Base-by-base conservation (phyloP, 2,329 filamentous ascomycete species). In the Arthrobotrys sinensis region DNA sequence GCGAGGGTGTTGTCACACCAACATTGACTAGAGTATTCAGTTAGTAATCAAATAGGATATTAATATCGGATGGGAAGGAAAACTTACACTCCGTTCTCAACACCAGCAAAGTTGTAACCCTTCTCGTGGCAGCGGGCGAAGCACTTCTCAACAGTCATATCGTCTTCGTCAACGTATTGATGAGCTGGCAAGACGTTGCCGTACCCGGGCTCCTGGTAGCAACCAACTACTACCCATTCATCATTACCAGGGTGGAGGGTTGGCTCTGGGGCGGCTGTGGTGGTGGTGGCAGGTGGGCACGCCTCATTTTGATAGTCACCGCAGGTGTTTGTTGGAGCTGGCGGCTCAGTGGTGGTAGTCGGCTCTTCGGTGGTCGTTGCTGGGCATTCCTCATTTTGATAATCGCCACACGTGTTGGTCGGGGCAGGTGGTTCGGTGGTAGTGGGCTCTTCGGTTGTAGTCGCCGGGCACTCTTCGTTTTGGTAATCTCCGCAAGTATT, bases 21-120 rank as follows among this genome's bases (percentile, higher is more conserved):
- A 60, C 70, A 75, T 53, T 67, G 16, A 52, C 70, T 75, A 67
- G n/a, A 40, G n/a, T 46, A 60, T 43, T 21, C 6, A 43, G 14
- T 60, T 53, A 67, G 38, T n/a, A 62, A 34, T 36, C 4, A 32
- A n/a, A 4, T 36, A 8, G 11, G 14, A 63, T 64, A 21, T 19
- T n/a, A 24, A 48, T 24, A 19, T 38, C 38, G 12, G 8, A 32
- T 12, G 8, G 38, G 21, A 46, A 28, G 34, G 14, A 36, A 19
- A 16, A 40, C 70, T 75, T 67, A 75, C 70, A 4, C 21, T 75
- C 46, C 63, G n/a, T 38, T 24, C 45, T 43, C 32, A 38, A 75
- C 70, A 57, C 70, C 70, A 16, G 70, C 62, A 40, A 62, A 75
- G 16, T 14, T 36, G 34, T 36, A 67, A n/a, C 62, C 52, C 34